Conservation (phyloP, 2,329 filamentous ascomycete species). For the Fusarium sp. region DNA sequence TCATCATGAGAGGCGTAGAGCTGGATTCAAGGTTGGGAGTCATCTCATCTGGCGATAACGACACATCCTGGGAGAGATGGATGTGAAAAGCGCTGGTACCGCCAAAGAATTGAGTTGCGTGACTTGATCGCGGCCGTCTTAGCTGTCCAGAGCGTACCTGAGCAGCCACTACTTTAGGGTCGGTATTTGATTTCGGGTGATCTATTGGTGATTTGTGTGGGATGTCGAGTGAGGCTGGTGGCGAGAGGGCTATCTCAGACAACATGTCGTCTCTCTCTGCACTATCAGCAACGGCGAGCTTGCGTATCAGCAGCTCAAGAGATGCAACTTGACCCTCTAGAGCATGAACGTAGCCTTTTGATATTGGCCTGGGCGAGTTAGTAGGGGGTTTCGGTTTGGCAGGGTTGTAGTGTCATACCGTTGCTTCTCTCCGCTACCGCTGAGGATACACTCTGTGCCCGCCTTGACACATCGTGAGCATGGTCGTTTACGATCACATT, state of each 20-base stretch:
- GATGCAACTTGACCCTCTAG: conserved; percentile 63
- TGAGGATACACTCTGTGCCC: conserved; percentile 58
- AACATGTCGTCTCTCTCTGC: conserved; percentile 60
- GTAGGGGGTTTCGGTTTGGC: neutral
- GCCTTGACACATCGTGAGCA: conserved; percentile 65
- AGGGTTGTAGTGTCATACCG: conserved; percentile 50
- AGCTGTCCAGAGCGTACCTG: conserved; percentile 54
- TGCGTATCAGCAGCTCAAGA: conserved; percentile 62
- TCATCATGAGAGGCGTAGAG: conserved; percentile 23
- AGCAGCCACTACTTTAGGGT: conserved; percentile 52
- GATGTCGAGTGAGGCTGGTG: conserved; percentile 35
- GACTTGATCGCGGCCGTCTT: conserved; percentile 58
- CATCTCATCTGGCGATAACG: conserved; percentile 36
- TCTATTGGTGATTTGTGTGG: conserved; percentile 36
- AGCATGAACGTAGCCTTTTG: conserved; percentile 63
- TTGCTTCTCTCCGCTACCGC: conserved; percentile 60
- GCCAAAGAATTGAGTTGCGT: conserved; percentile 63
- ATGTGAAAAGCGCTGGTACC: conserved; percentile 64
- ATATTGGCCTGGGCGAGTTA: conserved; percentile 57
- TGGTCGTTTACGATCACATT: conserved; percentile 66
- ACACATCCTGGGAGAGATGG: conserved; percentile 51
- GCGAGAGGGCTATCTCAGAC: conserved; percentile 53
- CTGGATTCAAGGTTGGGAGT: conserved; percentile 31
- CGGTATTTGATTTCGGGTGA: conserved; percentile 45
- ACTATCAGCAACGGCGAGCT: conserved; percentile 58